Percentiles rank a stretch among this genome's conserved stretches.
These are phyloP conservation scores for Verticillium nubilum DNA, from an alignment of 2,329 filamentous ascomycete species.

Conservation along the genomic window DNA sequence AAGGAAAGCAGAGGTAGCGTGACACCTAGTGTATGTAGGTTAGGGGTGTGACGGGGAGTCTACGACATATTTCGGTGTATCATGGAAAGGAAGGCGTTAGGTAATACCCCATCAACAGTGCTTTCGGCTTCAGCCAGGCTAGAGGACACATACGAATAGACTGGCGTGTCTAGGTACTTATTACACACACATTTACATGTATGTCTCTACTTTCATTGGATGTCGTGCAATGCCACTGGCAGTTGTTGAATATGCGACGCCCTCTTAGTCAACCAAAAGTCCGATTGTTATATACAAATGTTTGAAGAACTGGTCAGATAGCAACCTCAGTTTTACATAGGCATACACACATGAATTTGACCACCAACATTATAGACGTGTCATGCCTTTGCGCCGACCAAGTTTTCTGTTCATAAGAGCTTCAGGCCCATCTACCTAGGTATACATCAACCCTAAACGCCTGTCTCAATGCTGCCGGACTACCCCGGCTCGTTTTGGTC, in stretches of 20 bases:
- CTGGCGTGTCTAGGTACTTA: background rate
- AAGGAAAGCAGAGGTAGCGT: constrained; percentile 35
- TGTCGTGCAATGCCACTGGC: too few species aligned
- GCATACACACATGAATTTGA: too few species aligned
- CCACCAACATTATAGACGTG: too few species aligned
- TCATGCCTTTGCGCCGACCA: background rate
- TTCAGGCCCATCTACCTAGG: background rate
- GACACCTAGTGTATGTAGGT: too few species aligned
- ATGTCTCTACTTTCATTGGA: too few species aligned
- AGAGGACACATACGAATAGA: background rate
- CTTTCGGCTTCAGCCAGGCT: background rate
- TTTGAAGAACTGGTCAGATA: too few species aligned
- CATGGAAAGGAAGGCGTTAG: background rate
- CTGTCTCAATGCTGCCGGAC: constrained; percentile 9
- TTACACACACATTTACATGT: background rate
- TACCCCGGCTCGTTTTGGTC: background rate
- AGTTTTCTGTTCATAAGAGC: background rate
- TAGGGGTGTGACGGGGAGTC: too few species aligned
- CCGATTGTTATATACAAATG: too few species aligned
- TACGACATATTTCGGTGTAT: too few species aligned
- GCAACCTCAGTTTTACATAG: background rate
- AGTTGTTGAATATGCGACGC: too few species aligned
- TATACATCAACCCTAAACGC: constrained; percentile 7
- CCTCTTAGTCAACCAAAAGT: too few species aligned
- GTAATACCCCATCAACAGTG: background rate